phyloP scores from a whole-genome alignment of 1,139 yeast species.

The Pichia sp. region DNA sequence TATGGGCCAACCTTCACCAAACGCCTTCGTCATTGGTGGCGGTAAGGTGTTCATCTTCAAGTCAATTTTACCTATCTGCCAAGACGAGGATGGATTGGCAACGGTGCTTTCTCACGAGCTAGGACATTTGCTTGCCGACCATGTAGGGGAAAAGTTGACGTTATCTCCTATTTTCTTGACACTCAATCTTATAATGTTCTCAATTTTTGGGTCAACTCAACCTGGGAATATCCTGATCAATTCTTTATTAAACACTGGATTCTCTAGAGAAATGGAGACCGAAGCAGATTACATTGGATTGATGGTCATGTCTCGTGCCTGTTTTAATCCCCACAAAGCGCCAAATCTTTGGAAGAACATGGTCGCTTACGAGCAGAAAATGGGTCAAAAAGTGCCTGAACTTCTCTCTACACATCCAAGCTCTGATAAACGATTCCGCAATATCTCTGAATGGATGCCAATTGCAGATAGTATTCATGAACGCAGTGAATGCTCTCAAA shows the following conservation, averaged over 20 bases:
- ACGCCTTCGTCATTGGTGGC: constrained; percentile 93
- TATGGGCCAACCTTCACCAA: constrained; percentile 51
- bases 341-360: constrained; percentile 77
- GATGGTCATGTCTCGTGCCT: constrained; percentile 84
- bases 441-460: constrained; percentile 68
- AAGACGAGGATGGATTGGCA: constrained; percentile 84
- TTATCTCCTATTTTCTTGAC: constrained; percentile 53
- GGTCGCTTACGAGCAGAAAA: constrained; percentile 47
- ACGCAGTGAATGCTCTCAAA: constrained; percentile 26
- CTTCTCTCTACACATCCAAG: constrained; percentile 89
- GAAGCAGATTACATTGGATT: constrained; percentile 96
- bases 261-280: constrained; percentile 86
- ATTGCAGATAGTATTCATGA: constrained; percentile 47
- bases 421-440: constrained; percentile 60
- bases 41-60: constrained; percentile 91
- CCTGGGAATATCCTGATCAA: constrained; percentile 50
- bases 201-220: constrained; percentile 44
- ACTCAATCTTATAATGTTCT: constrained; percentile 42
- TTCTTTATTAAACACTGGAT: constrained; percentile 66
- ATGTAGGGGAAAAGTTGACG: constrained; percentile 74
- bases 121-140: constrained; percentile 91
- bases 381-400: constrained; percentile 40
- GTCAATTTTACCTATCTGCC: constrained; percentile 71
- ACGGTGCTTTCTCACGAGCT: constrained; percentile 90
- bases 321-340: constrained; percentile 72